Evolutionary conservation across 2,329 filamentous ascomycete genomes (phyloP).

Genomic region (Macrophomina pseudophaseolina): DNA sequence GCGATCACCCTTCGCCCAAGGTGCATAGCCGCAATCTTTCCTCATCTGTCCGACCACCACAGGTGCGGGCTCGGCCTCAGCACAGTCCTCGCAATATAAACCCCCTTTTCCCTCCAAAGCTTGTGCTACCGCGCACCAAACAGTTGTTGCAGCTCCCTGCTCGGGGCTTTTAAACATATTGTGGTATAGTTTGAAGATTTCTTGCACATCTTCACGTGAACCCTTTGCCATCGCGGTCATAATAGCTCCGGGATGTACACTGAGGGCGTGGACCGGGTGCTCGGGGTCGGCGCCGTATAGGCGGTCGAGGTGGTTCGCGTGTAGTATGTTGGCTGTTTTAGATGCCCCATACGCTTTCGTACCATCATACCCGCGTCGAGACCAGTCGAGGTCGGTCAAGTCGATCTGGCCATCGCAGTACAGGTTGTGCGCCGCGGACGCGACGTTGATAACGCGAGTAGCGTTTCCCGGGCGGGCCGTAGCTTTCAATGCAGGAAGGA

Average conservation of each 20-base stretch:
- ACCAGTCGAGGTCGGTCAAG: neutral
- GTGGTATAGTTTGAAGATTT: constrained; percentile 34
- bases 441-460: constrained; percentile 56
- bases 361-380: constrained; percentile 9
- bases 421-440: constrained; percentile 49
- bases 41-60: neutral
- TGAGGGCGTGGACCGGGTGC: constrained; percentile 30
- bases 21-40: constrained; percentile 5
- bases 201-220: neutral
- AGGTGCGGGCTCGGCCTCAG: neutral
- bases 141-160: constrained; percentile 37
- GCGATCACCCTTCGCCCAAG: constrained; percentile 3
- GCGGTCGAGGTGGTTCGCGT: constrained; percentile 34
- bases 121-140: constrained; percentile 40
- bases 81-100: constrained; percentile 5
- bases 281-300: neutral
- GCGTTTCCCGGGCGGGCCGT: constrained; percentile 43
- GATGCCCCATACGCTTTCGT: constrained; percentile 32
- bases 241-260: constrained; percentile 39
- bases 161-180: constrained; percentile 34
- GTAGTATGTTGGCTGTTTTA: constrained; percentile 37
- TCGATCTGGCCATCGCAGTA: constrained; percentile 25
- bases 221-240: constrained; percentile 33
- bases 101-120: constrained; percentile 53
- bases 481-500: constrained; percentile 41